Base-by-base conservation (phyloP, 2,329 filamentous ascomycete species). In the Colletotrichum horii region DNA sequence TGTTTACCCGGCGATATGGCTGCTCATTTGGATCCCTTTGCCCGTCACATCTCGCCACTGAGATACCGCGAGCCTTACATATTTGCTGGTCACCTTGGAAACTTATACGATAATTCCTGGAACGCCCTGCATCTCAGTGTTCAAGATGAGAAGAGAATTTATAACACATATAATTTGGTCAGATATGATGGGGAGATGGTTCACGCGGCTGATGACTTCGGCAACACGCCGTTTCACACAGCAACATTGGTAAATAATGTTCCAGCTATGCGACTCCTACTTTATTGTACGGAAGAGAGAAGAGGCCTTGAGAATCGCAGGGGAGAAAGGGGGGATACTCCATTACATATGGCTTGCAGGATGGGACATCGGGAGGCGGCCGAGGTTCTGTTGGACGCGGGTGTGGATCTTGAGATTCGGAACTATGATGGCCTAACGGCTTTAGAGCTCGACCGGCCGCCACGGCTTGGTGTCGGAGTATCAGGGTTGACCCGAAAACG, bases 91-190 rank as follows among this genome's bases (percentile, higher is more conserved):
- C 14, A 36, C 7, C 1, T 38, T 4, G 15, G 7, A 38, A 16
- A 38, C 4, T 7, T 38, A 4, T 38, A 38, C 0, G 7, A 38
- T 0, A 16, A 38, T 4, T 16, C 34, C 1, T 38, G 1, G 2
- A 38, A 4, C 1, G 34, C 34, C 4, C 0, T 38, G 1, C 15
- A 38, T 38, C 6, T 38, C 15, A 38, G 34, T 16, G 15, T 38
- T 0, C 15, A 38, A 16, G 7, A 16, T 4, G 34, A 38, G 34
- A 38, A 38, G 7, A 38, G 34, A 16, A 16, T 36, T 7, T 3
- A 8, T 15, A 36, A 16, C 34, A 36, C 34, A 3, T 36, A 1
- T 0, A 1, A 3, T 0, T 36, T 15, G 14, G 0, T 3, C 34
- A 7, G 15, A 4, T 1, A 36, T 36, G 2, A 8, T 2, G 34